Conservation (phyloP, 805 yeast genomes). For the Myxozyma nipponensis region DNA sequence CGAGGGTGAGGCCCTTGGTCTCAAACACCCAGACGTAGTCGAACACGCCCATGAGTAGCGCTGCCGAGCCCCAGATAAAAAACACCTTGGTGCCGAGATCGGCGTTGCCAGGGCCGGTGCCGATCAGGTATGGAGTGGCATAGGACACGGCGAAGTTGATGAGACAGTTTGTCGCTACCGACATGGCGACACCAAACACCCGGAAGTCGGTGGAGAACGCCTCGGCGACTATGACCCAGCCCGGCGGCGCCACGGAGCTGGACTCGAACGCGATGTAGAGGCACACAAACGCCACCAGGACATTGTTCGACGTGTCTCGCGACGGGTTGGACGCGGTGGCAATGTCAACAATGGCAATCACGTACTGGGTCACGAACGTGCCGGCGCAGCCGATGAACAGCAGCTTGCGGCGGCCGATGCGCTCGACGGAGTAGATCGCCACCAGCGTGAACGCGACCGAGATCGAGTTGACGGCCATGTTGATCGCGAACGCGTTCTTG, state of each 20-base stretch:
- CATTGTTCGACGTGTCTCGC: too few relatives aligned
- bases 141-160: conserved; percentile 37
- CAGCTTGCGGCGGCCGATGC: conserved; percentile 71
- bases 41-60: conserved; percentile 52
- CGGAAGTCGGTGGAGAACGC: conserved; percentile 21
- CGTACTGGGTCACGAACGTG: conserved; percentile 61
- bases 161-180: conserved; percentile 16
- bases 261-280: conserved; percentile 73
- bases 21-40: conserved; percentile 58
- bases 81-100: conserved; percentile 20
- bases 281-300: conserved; percentile 52
- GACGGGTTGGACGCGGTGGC: conserved; percentile 16
- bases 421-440: conserved; percentile 73
- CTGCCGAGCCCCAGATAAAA: conserved; percentile 61
- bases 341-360: conserved; percentile 64
- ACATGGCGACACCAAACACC: conserved; percentile 16
- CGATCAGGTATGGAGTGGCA: conserved; percentile 21
- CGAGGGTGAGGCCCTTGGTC: conserved; percentile 64
- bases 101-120: conserved; percentile 39
- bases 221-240: conserved; percentile 37
- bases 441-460: conserved; percentile 79
- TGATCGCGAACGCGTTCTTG: conserved; percentile 62
- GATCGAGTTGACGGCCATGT: conserved; percentile 75
- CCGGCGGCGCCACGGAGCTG: conserved; percentile 78
- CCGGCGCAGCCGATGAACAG: conserved; percentile 69